These are phyloP conservation scores for Nicotiana otophora DNA, from an alignment of 257 asterid genomes.

Conservation along the genomic window DNA sequence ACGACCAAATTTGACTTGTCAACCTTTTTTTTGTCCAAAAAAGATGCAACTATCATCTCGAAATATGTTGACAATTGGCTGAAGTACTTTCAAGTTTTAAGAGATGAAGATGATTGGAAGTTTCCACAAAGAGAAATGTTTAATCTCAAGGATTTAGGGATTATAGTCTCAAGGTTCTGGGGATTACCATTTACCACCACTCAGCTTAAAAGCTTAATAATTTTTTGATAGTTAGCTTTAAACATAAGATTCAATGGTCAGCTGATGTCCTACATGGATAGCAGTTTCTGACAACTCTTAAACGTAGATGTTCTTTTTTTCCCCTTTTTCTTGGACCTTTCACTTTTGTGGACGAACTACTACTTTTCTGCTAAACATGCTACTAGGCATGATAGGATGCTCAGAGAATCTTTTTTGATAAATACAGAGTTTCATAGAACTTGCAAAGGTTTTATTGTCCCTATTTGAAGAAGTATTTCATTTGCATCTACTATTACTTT, in stretches of 20 bases:
- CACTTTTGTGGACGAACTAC: background rate
- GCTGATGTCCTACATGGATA: background rate
- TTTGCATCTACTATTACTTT: background rate
- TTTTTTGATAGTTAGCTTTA: background rate
- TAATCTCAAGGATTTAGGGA: background rate
- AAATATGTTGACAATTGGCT: background rate
- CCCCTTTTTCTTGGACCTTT: background rate
- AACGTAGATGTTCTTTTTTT: background rate
- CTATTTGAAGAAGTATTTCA: background rate
- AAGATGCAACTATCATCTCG: background rate
- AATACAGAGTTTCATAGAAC: background rate
- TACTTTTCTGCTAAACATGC: background rate
- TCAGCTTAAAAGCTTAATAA: background rate
- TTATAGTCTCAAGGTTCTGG: background rate
- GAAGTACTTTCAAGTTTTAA: background rate
- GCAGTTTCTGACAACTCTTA: background rate
- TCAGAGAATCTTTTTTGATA: background rate
- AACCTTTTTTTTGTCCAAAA: background rate
- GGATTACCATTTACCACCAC: constrained; percentile 10
- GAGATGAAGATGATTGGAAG: background rate
- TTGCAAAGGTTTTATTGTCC: background rate
- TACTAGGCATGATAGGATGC: background rate
- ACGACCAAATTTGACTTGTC: background rate
- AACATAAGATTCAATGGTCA: background rate
- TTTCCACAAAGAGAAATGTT: background rate